Conservation (phyloP, 352 stramenopile genomes). For the Phytopythium boreale region DNA sequence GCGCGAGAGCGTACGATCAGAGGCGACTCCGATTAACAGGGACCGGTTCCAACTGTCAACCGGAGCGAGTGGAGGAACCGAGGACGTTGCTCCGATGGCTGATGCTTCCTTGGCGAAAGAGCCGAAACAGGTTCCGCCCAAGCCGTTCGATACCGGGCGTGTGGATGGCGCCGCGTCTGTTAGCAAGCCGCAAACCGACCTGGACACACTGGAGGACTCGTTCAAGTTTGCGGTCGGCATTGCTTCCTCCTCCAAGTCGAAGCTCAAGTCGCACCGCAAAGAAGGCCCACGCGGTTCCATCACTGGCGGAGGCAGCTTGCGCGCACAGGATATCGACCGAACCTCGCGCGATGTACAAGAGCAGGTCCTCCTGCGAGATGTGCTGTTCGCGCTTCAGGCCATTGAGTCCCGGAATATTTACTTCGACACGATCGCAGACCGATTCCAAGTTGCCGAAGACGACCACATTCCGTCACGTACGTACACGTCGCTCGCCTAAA, state of each 20-base stretch:
- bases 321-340: neutral
- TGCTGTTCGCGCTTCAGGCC: slow-evolving; percentile 91
- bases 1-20: neutral
- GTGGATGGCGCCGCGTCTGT: neutral
- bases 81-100: neutral
- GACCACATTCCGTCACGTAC: slow-evolving; percentile 77
- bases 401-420: slow-evolving; percentile 91
- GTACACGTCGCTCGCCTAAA: too few species aligned
- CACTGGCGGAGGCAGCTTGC: slow-evolving; percentile 5
- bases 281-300: neutral
- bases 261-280: slow-evolving; percentile 16
- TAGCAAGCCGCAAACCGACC: slow-evolving; percentile 19
- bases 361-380: slow-evolving; percentile 87
- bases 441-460: slow-evolving; percentile 78
- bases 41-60: slow-evolving; percentile 1
- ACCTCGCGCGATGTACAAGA: slow-evolving; percentile 59
- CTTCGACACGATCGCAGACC: slow-evolving; percentile 71
- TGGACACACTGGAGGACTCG: slow-evolving; percentile 72
- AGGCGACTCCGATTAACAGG: slow-evolving; percentile 10
- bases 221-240: slow-evolving; percentile 80
- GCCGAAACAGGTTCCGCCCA: too few species aligned
- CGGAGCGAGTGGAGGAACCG: neutral
- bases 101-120: neutral
- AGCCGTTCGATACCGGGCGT: neutral
- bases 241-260: slow-evolving; percentile 30